Conservation (phyloP, 106 monocot genomes). For the Phalaenopsis equestris region DNA sequence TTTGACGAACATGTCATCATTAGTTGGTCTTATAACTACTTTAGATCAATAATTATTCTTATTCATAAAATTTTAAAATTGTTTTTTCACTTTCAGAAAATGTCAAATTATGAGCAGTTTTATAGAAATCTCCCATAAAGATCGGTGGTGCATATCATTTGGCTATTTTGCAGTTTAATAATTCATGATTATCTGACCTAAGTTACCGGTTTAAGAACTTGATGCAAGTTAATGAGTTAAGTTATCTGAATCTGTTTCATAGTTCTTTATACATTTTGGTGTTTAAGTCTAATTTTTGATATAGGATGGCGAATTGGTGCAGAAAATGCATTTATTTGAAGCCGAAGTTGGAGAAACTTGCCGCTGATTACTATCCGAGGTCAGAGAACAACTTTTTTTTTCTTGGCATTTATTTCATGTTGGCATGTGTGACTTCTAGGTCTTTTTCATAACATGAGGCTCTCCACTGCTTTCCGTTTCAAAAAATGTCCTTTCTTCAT, state of each 20-base stretch:
- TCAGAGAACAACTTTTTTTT: slow-evolving; percentile 20
- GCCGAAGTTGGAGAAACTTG: slow-evolving; percentile 92
- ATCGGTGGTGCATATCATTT: not conserved
- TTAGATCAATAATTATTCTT: too few species aligned
- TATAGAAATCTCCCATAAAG: too few species aligned
- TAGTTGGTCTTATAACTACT: too few species aligned
- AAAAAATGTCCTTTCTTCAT: too few species aligned
- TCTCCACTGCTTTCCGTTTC: too few species aligned
- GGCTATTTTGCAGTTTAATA: not conserved
- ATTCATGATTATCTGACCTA: not conserved
- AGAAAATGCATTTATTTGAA: slow-evolving; percentile 99
- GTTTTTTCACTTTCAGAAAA: too few species aligned
- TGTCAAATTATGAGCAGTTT: too few species aligned
- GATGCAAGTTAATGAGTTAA: not conserved
- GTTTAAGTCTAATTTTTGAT: slow-evolving; percentile 5
- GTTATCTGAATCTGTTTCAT: not conserved
- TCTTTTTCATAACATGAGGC: not conserved
- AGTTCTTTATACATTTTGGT: not conserved
- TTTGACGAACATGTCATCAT: too few species aligned
- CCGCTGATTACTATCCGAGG: slow-evolving; percentile 84
- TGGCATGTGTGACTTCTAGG: not conserved
- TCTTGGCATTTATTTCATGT: not conserved
- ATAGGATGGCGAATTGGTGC: slow-evolving; percentile 95
- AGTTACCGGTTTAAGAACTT: not conserved
- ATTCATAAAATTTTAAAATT: too few species aligned